A percentile compares a stretch with the other conserved stretches of the same genome.
Conservation (phyloP, 345 rosid species). For the Angophora floribunda region DNA sequence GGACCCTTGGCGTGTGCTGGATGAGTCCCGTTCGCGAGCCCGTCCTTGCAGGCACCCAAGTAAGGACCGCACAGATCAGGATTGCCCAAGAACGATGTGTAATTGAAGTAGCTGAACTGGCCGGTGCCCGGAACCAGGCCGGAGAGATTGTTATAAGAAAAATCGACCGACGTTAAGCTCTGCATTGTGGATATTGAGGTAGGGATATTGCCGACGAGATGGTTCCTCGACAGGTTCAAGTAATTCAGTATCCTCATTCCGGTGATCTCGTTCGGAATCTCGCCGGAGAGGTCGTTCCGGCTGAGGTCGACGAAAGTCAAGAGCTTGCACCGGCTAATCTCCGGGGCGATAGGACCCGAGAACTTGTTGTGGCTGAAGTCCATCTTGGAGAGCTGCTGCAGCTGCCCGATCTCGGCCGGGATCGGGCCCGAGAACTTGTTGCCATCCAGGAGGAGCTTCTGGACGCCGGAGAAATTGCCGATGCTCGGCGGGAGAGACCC, state of each 20-base stretch:
- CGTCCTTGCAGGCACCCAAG: slow-evolving; percentile 37
- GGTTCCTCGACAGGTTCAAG: slow-evolving; percentile 37
- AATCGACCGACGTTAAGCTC: slow-evolving; percentile 49
- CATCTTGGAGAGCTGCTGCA: slow-evolving; percentile 50
- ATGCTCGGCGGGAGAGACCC: slow-evolving; percentile 31
- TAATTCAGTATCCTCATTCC: slow-evolving; percentile 42
- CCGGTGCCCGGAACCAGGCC: slow-evolving; percentile 44
- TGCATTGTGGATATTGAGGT: slow-evolving; percentile 36
- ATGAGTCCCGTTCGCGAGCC: slow-evolving; percentile 17
- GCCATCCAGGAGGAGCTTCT: slow-evolving; percentile 42
- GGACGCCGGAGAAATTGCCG: slow-evolving; percentile 40
- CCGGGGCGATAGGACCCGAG: slow-evolving; percentile 30
- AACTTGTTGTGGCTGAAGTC: slow-evolving; percentile 38
- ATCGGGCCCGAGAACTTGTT: slow-evolving; percentile 31
- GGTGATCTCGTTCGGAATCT: slow-evolving; percentile 32
- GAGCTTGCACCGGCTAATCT: slow-evolving; percentile 43
- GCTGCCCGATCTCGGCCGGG: slow-evolving; percentile 30
- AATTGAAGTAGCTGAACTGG: slow-evolving; percentile 45
- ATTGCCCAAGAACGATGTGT: slow-evolving; percentile 43
- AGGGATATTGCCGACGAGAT: slow-evolving; percentile 39
- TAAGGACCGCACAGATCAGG: slow-evolving; percentile 44
- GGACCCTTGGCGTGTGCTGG: slow-evolving; percentile 19
- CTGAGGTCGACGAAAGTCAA: slow-evolving; percentile 42
- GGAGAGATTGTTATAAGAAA: slow-evolving; percentile 41
- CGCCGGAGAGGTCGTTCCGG: slow-evolving; percentile 31